Conservation (phyloP, 2,329 filamentous ascomycete species). For the Ceratocystis ficicola region DNA sequence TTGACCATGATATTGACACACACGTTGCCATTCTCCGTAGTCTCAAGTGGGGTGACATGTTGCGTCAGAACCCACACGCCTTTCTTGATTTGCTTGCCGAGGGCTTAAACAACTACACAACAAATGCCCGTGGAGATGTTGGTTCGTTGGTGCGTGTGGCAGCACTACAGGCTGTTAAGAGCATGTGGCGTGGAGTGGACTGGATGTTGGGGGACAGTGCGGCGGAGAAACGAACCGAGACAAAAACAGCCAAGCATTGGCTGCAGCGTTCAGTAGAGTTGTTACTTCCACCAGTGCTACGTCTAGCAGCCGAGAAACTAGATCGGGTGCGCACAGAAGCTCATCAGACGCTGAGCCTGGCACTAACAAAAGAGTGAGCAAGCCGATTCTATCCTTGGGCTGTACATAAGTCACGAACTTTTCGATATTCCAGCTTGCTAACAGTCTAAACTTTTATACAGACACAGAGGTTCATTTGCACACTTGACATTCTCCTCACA, state of each 20-base stretch:
- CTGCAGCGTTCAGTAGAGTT: conserved; percentile 28
- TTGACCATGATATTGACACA: conserved; percentile 40
- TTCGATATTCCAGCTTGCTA: conserved; percentile 20
- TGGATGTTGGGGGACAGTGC: conserved; percentile 26
- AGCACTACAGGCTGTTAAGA: conserved; percentile 63
- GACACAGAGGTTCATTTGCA: conserved; percentile 30
- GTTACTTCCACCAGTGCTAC: conserved; percentile 43
- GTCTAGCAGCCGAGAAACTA: conserved; percentile 76
- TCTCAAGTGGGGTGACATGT: conserved; percentile 37
- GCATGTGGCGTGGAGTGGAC: conserved; percentile 37
- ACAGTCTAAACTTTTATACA: conserved; percentile 26
- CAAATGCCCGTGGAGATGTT: conserved; percentile 76
- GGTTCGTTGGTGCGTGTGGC: conserved; percentile 76
- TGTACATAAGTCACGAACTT: not conserved
- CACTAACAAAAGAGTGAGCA: conserved; percentile 37
- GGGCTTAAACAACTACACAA: conserved; percentile 79
- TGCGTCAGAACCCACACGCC: conserved; percentile 32
- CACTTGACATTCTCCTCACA: conserved; percentile 44
- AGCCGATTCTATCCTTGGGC: not conserved
- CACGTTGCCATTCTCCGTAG: conserved; percentile 45
- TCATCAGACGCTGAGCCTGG: conserved; percentile 40
- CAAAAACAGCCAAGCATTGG: conserved; percentile 22
- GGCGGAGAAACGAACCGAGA: not conserved
- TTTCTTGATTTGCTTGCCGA: conserved; percentile 40
- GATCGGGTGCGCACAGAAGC: conserved; percentile 68